A percentile compares a stretch with the other conserved stretches of the same genome.
phyloP scores from a whole-genome alignment of 2,329 filamentous ascomycete species.

The Claviceps citrina region DNA sequence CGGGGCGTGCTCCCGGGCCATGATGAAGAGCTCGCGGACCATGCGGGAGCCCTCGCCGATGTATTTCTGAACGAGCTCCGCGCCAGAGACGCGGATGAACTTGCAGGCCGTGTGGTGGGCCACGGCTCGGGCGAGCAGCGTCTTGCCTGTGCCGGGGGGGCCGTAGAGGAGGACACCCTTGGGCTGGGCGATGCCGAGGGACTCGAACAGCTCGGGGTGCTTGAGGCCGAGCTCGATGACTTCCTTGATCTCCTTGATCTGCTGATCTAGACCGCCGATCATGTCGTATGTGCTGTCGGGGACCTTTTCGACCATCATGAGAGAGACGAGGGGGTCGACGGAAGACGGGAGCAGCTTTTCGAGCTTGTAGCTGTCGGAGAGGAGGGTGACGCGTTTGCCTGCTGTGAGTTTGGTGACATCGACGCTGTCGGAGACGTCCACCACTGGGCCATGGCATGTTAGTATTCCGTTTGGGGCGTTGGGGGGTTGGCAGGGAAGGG shows the following conservation, averaged over 20 bases:
- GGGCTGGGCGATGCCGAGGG: slow-evolving; percentile 93
- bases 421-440: slow-evolving; percentile 87
- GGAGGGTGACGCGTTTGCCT: slow-evolving; percentile 89
- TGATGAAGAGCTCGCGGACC: slow-evolving; percentile 97
- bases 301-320: slow-evolving; percentile 99
- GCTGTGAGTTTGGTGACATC: slow-evolving; percentile 92
- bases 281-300: slow-evolving; percentile 99
- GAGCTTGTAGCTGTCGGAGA: slow-evolving; percentile 96
- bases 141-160: slow-evolving; percentile 94
- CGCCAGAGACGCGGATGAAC: slow-evolving; percentile 93
- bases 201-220: slow-evolving; percentile 96
- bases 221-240: slow-evolving; percentile 97
- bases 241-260: slow-evolving; percentile 99
- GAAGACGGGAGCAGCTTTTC: slow-evolving; percentile 97
- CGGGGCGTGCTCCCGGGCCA: slow-evolving; percentile 94
- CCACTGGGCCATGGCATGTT: slow-evolving; percentile 42
- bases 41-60: slow-evolving; percentile 96
- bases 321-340: slow-evolving; percentile 91
- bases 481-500: no score
- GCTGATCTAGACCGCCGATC: slow-evolving; percentile 96
- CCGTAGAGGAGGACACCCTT: slow-evolving; percentile 96
- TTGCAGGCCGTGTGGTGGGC: slow-evolving; percentile 98
- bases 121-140: slow-evolving; percentile 81
- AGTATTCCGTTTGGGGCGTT: no score
- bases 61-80: slow-evolving; percentile 96